Evolutionary conservation across 1,139 yeast species (phyloP).

Genomic region (Scheffersomyces illinoinensis): DNA sequence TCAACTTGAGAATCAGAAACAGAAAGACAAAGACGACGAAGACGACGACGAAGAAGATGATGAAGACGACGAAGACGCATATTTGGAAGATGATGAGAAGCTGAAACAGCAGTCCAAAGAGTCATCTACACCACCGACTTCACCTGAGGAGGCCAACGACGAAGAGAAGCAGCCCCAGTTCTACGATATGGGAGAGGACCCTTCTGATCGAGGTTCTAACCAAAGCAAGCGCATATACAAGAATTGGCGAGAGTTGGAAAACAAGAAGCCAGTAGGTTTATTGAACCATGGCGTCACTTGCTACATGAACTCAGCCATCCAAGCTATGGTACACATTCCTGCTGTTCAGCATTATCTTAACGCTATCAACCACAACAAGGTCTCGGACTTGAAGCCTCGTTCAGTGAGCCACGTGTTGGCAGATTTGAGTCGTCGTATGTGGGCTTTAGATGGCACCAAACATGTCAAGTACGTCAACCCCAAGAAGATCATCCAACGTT

Average conservation of each 20-base stretch:
- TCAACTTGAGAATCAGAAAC: conserved; percentile 13
- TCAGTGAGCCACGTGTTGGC: conserved; percentile 77
- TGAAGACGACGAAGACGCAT: conserved; percentile 2
- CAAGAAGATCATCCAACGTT: conserved; percentile 64
- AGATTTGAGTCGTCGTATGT: conserved; percentile 66
- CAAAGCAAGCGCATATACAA: conserved; percentile 54
- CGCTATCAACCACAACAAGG: conserved; percentile 58
- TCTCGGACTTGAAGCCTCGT: conserved; percentile 47
- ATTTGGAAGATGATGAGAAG: conserved; percentile 1
- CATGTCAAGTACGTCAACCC: conserved; percentile 62
- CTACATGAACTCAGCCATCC: conserved; percentile 94
- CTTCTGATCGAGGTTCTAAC: conserved; percentile 61
- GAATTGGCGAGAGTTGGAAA: conserved; percentile 55
- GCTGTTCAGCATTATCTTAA: conserved; percentile 82
- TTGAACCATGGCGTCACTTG: conserved; percentile 94
- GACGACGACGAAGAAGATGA: conserved; percentile 23
- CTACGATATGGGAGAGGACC: conserved; percentile 52
- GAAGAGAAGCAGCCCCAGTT: conserved; percentile 29
- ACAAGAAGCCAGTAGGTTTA: conserved; percentile 68
- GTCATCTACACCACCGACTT: conserved; percentile 42
- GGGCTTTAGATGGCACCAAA: conserved; percentile 46
- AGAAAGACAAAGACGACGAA: conserved; percentile 20
- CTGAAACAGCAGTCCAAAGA: conserved; percentile 1
- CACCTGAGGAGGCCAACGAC: conserved; percentile 38
- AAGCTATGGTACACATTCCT: conserved; percentile 85